phyloP scores from a whole-genome alignment of 352 stramenopile genomes.

The Pythium scleroteichum region DNA sequence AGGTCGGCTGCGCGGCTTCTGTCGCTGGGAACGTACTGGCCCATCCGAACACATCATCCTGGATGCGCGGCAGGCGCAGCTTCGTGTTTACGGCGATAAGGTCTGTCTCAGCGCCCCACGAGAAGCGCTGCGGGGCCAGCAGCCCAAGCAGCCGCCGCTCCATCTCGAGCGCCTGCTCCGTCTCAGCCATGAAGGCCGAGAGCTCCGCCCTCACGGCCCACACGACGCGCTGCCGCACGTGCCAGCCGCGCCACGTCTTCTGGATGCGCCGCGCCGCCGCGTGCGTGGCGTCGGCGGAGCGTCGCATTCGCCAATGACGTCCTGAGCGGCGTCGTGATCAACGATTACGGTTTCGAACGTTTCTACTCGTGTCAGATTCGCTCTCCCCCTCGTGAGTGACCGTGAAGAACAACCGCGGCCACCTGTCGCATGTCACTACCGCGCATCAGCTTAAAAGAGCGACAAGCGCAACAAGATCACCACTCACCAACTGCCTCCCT shows the following conservation, averaged over 20 bases:
- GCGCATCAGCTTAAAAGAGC: slow-evolving; percentile 9
- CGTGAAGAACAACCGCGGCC: neutral
- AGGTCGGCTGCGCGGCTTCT: neutral
- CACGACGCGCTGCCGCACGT: slow-evolving; percentile 45
- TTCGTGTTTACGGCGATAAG: neutral
- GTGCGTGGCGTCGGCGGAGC: neutral
- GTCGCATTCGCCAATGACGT: neutral
- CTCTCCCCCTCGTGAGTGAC: slow-evolving; percentile 2
- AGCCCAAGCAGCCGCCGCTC: slow-evolving; percentile 33
- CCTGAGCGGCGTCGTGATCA: neutral
- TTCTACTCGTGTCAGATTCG: slow-evolving; percentile 3
- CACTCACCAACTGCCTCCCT: neutral
- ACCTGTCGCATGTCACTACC: slow-evolving; percentile 12
- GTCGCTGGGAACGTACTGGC: slow-evolving; percentile 4
- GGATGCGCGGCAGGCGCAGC: slow-evolving; percentile 11
- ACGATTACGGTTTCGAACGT: slow-evolving; percentile 6
- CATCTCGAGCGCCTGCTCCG: slow-evolving; percentile 39
- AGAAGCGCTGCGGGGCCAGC: slow-evolving; percentile 12
- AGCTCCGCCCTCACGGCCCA: slow-evolving; percentile 47
- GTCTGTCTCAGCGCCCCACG: slow-evolving; percentile 24
- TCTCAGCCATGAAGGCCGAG: slow-evolving; percentile 39
- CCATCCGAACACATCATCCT: slow-evolving; percentile 17
- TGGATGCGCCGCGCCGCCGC: slow-evolving; percentile 23
- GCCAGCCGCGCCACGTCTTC: slow-evolving; percentile 58
- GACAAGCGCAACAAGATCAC: neutral